Base-by-base conservation (phyloP, 2,329 filamentous ascomycete species). In the Madurella mycetomatis region DNA sequence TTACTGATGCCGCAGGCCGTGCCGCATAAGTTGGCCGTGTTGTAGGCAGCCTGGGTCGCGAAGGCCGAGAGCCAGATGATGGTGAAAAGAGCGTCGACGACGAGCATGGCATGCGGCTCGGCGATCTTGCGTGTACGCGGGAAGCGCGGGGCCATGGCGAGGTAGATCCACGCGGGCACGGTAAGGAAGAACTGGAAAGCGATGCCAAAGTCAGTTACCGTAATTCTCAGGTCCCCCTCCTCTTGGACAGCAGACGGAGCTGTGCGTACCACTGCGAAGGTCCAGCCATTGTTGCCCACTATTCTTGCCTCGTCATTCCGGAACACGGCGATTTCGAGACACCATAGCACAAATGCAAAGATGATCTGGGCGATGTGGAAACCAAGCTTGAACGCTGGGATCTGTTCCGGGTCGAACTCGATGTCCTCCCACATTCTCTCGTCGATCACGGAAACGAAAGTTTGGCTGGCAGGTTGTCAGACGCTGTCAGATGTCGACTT, bases 31-130 rank as follows among this genome's bases (percentile, higher is more conserved):
- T 74, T 75, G 18, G 74, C 73, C 2, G 76, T 74, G 70, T 87
- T 86, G 70, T 82, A 87, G 9, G 80, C 76, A 2, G 85, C 84
- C 65, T 87, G 82, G 16, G 81, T 78, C 31, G 84, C 79, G 65
- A 87, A 87, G 16, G 80, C 84, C 2, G 84, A 84, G 42, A 88
- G 73, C 84, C 84, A 87, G 58, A 87, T 70, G 60, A 87, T 67
- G 64, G 73, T 72, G 65, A 78, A 85, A 54, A 83, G 40, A n/a
- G 68, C 69, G 64, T 87, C 84, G 32, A 86, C 72, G 9, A 69
- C 71, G 19, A 82, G 70, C 76, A 87, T 83, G 56, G 76, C 83
- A 60, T 83, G 79, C 2, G 84, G 82, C 55, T 86, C 74, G 48
- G 84, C 84, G 50, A 84, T 74, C 58, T 76, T 81, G 51, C 81